Conservation (phyloP, 1,284 basidiomycete genomes). For the Rhodotorula sp. region DNA sequence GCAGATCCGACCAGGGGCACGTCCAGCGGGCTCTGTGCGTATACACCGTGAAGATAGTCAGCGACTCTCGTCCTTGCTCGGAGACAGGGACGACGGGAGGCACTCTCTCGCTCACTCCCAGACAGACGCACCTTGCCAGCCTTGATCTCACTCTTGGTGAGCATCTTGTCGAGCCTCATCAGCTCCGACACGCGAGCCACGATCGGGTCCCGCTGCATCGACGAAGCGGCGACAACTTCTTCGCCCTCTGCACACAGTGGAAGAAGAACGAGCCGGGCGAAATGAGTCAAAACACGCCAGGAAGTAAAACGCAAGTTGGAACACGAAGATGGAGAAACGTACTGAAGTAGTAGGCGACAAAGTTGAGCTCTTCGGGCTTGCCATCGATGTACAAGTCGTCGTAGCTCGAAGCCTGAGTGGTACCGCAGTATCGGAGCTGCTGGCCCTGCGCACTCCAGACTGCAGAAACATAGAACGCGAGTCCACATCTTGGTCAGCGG, state of each 20-base stretch:
- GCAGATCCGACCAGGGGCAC: constrained; percentile 11
- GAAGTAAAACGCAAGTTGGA: constrained; percentile 67
- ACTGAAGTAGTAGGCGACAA: constrained; percentile 78
- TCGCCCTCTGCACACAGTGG: constrained; percentile 65
- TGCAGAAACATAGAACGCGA: constrained; percentile 48
- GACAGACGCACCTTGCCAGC: constrained; percentile 51
- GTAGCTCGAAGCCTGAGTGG: constrained; percentile 44
- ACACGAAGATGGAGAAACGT: constrained; percentile 56
- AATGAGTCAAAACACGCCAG: too few species aligned
- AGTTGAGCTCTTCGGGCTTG: constrained; percentile 75
- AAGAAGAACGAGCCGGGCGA: too few species aligned
- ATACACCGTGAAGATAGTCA: too few species aligned
- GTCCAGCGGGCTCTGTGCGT: constrained; percentile 23
- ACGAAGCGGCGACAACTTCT: constrained; percentile 76
- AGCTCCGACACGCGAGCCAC: constrained; percentile 79
- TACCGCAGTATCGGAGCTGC: constrained; percentile 76
- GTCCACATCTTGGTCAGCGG: too few species aligned
- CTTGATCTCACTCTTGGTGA: constrained; percentile 69
- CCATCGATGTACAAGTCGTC: constrained; percentile 78
- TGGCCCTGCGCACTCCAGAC: constrained; percentile 74
- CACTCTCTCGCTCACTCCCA: too few species aligned
- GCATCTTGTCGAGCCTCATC: constrained; percentile 75
- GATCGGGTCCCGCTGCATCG: constrained; percentile 57
- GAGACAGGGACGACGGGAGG: neutral
- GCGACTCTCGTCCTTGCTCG: neutral